A percentile compares a stretch with the other conserved stretches of the same genome.
Conservation (phyloP, 2,329 filamentous ascomycete genomes). For the Thielaviopsis populi region DNA sequence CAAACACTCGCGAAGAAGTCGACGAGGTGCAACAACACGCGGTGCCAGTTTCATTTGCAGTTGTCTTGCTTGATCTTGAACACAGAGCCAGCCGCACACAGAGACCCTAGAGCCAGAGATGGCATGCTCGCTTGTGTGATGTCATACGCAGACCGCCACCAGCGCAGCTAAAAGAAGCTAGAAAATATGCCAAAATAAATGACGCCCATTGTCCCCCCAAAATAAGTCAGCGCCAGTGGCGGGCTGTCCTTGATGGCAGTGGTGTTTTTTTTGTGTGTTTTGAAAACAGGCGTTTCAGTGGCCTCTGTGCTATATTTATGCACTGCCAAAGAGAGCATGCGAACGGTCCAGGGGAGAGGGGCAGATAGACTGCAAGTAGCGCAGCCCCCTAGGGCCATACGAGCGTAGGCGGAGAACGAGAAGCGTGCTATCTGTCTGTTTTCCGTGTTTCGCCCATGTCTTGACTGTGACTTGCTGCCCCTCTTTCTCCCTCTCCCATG, state of each 20-base stretch:
- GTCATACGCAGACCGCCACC: not conserved
- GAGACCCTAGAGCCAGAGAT: too few relatives aligned
- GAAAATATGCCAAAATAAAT: not conserved
- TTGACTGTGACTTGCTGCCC: not conserved
- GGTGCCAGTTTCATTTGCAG: not conserved
- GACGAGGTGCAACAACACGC: not conserved
- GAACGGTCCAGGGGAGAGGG: too few relatives aligned
- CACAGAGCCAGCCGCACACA: too few relatives aligned
- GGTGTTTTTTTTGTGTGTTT: not conserved
- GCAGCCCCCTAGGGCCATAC: not conserved
- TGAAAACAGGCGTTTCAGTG: too few relatives aligned
- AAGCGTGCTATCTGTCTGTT: not conserved
- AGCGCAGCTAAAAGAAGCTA: not conserved
- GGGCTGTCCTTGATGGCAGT: not conserved
- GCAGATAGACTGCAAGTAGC: not conserved
- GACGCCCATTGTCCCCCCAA: not conserved
- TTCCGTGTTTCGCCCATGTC: not conserved
- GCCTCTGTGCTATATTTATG: too few relatives aligned
- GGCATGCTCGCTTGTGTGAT: not conserved
- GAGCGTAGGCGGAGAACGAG: not conserved
- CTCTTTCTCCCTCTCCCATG: not conserved
- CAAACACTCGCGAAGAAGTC: not conserved
- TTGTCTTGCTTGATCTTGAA: too few relatives aligned
- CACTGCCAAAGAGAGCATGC: too few relatives aligned
- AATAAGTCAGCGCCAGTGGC: not conserved